Evolutionary conservation across 345 rosid species (phyloP), one percentile per base, ranked within the genome.

Genomic region (Bruguiera sexangula): DNA sequence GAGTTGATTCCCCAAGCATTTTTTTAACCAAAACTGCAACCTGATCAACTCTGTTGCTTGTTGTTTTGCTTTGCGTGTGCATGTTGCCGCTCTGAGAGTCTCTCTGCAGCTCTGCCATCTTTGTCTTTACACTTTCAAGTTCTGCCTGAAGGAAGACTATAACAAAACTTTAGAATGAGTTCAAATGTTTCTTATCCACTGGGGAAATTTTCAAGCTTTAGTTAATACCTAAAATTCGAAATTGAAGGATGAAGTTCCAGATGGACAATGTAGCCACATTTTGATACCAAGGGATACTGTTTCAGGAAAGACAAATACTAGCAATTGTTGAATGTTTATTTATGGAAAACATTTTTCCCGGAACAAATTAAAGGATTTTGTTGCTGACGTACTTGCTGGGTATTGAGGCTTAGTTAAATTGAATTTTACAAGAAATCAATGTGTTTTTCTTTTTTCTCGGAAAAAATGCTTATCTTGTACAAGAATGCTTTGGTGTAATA

Each of bases 211-310:
- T 88, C 93, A 0, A 91, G 88, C 81, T 87, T 88, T 73, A 86
- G 76, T 57, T 80, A 85, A 67, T 78, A 79, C 72, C 81, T 84
- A 8, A 78, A 75, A 62, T 77, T 82, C 43, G 92, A 81, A 75
- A 78, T 65, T 58, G 91, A 79, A 63, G 85, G 89, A 50, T 87
- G 90, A 73, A 89, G 82, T 72, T 88, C 92, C 64, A 80, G 71
- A 46, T 65, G 86, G 70, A 88, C 80, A 52, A 91, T 76, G 81
- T 91, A 89, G 70, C 96, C 94, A 77, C 96, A 82, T 80, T 91
- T 91, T 26, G 97, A 86, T 81, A 86, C 79, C 90, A 88, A 72
- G 60, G 93, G 96, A 80, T 80, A 87, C 96, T 93, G 92, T 73
- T 75, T 31, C 78, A 75, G 66, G 53, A 67, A 56, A 67, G 70